A percentile compares a stretch with the other conserved stretches of the same genome.
These are phyloP conservation scores for Cystoderma amianthinum DNA, from an alignment of 768 basidiomycete species.

Conservation along the genomic window DNA sequence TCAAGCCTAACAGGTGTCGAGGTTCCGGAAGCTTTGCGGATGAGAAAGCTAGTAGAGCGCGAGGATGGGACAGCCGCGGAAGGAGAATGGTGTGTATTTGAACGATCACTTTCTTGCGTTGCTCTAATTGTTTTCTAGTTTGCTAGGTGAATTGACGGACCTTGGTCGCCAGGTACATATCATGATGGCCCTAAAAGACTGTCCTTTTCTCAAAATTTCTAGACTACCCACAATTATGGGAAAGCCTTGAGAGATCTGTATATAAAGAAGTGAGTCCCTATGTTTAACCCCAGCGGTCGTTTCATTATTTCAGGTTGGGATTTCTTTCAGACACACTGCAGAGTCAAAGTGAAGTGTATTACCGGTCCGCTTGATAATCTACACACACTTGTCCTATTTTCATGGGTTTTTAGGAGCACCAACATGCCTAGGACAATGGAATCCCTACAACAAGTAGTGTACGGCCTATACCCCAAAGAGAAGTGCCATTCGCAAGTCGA, in stretches of 20 bases:
- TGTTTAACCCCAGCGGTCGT: not conserved
- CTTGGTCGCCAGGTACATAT: slow-evolving; percentile 52
- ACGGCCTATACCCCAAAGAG: slow-evolving; percentile 59
- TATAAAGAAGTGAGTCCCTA: slow-evolving; percentile 46
- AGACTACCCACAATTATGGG: slow-evolving; percentile 68
- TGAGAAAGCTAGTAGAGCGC: slow-evolving; percentile 47
- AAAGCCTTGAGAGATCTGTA: slow-evolving; percentile 54
- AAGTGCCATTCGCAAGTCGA: slow-evolving; percentile 37
- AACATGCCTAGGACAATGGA: slow-evolving; percentile 76
- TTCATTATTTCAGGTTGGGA: slow-evolving; percentile 36
- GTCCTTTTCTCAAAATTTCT: slow-evolving; percentile 1
- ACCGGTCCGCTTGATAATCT: slow-evolving; percentile 30
- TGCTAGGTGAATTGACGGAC: slow-evolving; percentile 70
- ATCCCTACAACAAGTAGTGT: slow-evolving; percentile 65
- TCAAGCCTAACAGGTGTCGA: slow-evolving; percentile 13
- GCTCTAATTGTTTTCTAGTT: slow-evolving; percentile 24
- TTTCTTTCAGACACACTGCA: slow-evolving; percentile 52
- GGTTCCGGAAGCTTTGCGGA: slow-evolving; percentile 22
- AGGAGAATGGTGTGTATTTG: slow-evolving; percentile 53
- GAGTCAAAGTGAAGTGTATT: slow-evolving; percentile 44
- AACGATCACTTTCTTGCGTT: not conserved
- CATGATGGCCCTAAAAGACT: not conserved
- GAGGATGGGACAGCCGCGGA: slow-evolving; percentile 44
- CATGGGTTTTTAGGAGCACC: slow-evolving; percentile 43
- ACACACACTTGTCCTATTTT: not conserved